phyloP scores from a whole-genome alignment of 2,329 filamentous ascomycete genomes.

The Nannizzia gypsea region DNA sequence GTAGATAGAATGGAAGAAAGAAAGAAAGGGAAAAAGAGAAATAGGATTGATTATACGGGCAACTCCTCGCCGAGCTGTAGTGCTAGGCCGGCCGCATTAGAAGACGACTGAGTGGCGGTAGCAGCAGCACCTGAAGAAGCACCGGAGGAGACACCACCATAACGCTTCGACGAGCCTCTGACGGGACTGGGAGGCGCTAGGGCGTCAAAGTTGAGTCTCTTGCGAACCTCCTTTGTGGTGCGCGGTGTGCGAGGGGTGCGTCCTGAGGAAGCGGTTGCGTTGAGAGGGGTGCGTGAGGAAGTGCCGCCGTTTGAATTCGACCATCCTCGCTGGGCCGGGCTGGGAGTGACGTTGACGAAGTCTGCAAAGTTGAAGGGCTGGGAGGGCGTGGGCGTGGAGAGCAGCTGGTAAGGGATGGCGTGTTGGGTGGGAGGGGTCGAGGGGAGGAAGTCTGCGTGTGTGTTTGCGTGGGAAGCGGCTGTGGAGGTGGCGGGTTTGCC shows the following conservation, averaged over 20 bases:
- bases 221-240: constrained; percentile 55
- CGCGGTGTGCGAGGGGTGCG: constrained; percentile 53
- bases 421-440: constrained; percentile 65
- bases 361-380: constrained; percentile 89
- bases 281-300: constrained; percentile 44
- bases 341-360: constrained; percentile 94
- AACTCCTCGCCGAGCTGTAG: constrained; percentile 11
- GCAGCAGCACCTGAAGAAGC: neutral
- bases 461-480: too few relatives aligned
- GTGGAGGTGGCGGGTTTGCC: constrained; percentile 29
- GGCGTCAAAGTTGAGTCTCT: constrained; percentile 71
- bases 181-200: constrained; percentile 46
- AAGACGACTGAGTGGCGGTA: neutral
- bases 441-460: constrained; percentile 51
- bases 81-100: constrained; percentile 7
- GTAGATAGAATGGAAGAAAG: neutral
- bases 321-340: constrained; percentile 82
- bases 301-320: constrained; percentile 8
- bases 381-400: constrained; percentile 50
- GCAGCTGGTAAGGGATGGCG: constrained; percentile 39
- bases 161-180: constrained; percentile 36
- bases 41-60: constrained; percentile 3
- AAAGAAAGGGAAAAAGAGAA: neutral
- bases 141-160: constrained; percentile 30
- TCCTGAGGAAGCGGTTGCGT: neutral